These are phyloP conservation scores for Canariomyces notabilis DNA, from an alignment of 2,329 filamentous ascomycete genomes.

Conservation along the genomic window DNA sequence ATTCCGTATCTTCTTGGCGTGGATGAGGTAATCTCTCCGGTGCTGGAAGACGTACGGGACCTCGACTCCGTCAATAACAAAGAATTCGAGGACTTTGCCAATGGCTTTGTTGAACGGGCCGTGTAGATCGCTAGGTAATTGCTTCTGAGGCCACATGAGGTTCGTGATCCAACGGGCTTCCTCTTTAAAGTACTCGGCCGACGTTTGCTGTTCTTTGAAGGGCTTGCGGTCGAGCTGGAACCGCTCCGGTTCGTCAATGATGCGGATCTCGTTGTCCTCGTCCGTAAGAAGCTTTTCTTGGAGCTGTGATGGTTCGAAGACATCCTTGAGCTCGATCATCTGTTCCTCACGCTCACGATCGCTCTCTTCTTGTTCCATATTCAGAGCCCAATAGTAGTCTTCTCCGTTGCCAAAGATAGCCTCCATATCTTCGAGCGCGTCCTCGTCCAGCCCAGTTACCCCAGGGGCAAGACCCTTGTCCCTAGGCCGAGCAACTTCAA, in stretches of 20 bases:
- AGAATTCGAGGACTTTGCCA: constrained; percentile 88
- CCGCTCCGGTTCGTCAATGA: constrained; percentile 85
- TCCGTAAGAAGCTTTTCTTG: constrained; percentile 93
- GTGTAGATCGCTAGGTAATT: constrained; percentile 64
- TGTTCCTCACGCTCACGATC: constrained; percentile 74
- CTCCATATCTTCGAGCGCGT: constrained; percentile 91
- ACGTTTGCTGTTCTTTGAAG: constrained; percentile 76
- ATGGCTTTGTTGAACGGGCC: constrained; percentile 83
- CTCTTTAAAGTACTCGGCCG: constrained; percentile 80
- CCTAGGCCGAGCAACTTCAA: constrained; percentile 78
- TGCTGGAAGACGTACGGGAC: constrained; percentile 98
- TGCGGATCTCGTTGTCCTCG: constrained; percentile 85
- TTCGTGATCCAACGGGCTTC: constrained; percentile 90
- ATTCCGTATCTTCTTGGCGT: constrained; percentile 67
- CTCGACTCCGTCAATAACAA: constrained; percentile 90
- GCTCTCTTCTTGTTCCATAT: constrained; percentile 81
- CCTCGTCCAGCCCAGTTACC: constrained; percentile 81
- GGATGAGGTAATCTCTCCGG: constrained; percentile 94
- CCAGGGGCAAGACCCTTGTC: constrained; percentile 67
- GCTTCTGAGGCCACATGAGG: constrained; percentile 83
- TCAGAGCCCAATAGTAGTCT: constrained; percentile 92
- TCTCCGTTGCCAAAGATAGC: constrained; percentile 92
- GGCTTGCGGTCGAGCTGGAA: constrained; percentile 88
- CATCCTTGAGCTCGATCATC: constrained; percentile 88
- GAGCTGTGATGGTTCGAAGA: constrained; percentile 94